Evolutionary conservation across 768 basidiomycete species (phyloP).

Genomic region (Phlebiopsis flavidoalba): DNA sequence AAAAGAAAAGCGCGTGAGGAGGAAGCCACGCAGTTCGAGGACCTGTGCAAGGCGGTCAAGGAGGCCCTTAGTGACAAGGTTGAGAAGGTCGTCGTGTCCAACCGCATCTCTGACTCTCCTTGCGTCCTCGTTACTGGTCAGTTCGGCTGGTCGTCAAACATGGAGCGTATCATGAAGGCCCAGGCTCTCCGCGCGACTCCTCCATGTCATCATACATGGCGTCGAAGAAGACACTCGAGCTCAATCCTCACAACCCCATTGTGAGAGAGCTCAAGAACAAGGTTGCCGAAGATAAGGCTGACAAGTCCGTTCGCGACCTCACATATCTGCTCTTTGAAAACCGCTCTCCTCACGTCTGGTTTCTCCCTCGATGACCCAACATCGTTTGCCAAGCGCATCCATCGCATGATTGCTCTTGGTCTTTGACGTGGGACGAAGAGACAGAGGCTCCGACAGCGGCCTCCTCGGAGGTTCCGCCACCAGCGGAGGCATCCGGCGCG

Average conservation of each 20-base stretch:
- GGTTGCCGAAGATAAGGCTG: constrained; percentile 94
- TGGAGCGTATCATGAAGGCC: constrained; percentile 99
- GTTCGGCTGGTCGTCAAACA: constrained; percentile 99
- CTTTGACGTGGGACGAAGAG: constrained; percentile 86
- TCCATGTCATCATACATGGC: constrained; percentile 99
- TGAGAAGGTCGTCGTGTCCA: constrained; percentile 97
- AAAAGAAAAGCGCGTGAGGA: constrained; percentile 90
- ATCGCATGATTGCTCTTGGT: constrained; percentile 94
- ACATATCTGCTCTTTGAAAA: constrained; percentile 97
- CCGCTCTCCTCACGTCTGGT: constrained; percentile 89
- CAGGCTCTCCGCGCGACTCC: constrained; percentile 95
- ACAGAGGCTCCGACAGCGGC: constrained; percentile 44
- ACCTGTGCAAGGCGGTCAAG: constrained; percentile 93
- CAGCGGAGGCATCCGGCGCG: constrained; percentile 55
- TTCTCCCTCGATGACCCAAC: constrained; percentile 96
- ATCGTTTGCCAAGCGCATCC: constrained; percentile 92
- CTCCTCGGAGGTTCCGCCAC: constrained; percentile 45
- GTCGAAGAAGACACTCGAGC: constrained; percentile 95
- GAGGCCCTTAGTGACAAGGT: constrained; percentile 99
- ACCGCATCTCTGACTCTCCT: constrained; percentile 95
- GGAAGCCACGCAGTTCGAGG: constrained; percentile 76
- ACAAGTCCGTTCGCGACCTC: constrained; percentile 97
- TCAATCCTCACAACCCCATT: constrained; percentile 89
- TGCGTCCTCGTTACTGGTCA: constrained; percentile 98
- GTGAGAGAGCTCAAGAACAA: constrained; percentile 95